Evolutionary conservation across 148 eudicot genomes (phyloP).

Genomic region (Hydrangea macrophylla): DNA sequence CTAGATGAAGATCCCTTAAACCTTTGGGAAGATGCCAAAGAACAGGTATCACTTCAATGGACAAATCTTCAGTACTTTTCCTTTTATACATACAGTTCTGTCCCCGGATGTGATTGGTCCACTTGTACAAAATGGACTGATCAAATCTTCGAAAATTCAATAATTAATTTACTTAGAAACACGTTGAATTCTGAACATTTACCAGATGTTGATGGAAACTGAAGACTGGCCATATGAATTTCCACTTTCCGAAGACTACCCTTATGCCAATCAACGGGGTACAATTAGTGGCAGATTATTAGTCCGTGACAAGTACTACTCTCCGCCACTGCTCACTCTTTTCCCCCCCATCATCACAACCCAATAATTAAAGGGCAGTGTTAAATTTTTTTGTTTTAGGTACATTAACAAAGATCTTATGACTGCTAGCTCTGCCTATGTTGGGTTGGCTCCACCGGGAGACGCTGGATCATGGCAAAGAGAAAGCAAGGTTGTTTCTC

Average conservation of each 20-base stretch:
- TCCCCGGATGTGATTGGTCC: too few species aligned
- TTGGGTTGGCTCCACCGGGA: conserved; percentile 81
- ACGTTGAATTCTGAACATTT: neutral
- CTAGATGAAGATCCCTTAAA: conserved; percentile 19
- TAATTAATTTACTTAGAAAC: too few species aligned
- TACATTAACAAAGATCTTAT: conserved; percentile 4
- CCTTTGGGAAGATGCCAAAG: conserved; percentile 50
- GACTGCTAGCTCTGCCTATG: conserved; percentile 50
- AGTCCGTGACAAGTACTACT: conserved; percentile 58
- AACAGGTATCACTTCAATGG: conserved; percentile 29
- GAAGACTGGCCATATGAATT: conserved; percentile 73
- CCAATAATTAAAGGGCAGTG: neutral
- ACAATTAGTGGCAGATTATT: conserved; percentile 54
- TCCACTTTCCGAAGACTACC: conserved; percentile 48
- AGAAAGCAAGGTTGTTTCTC: conserved; percentile 55
- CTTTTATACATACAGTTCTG: too few species aligned
- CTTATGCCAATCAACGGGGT: conserved; percentile 52
- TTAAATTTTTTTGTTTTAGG: conserved; percentile 8
- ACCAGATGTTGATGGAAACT: conserved; percentile 59
- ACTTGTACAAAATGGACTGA: neutral
- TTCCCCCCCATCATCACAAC: too few species aligned
- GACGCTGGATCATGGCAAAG: conserved; percentile 71
- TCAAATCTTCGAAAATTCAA: neutral
- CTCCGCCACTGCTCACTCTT: neutral
- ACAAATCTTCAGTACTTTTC: too few species aligned